Conservation (phyloP, 179 eudicot species). For the Actinidia chinensis region DNA sequence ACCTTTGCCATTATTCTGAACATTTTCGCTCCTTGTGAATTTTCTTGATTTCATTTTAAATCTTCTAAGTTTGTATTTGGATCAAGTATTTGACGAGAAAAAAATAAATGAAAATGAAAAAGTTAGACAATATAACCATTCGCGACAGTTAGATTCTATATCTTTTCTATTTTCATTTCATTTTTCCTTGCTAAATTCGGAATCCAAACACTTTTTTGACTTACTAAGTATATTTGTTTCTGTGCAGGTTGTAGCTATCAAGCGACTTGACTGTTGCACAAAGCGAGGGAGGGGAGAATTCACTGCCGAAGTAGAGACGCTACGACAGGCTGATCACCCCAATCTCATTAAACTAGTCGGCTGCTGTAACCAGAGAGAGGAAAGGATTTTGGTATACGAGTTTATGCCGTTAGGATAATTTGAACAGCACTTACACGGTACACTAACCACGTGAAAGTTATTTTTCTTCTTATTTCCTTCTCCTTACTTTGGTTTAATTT, state of each 20-base stretch:
- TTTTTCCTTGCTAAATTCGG: too few species aligned
- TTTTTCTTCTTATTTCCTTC: neutral
- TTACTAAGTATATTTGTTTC: conserved; percentile 14
- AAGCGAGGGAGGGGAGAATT: conserved; percentile 94
- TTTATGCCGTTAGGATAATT: conserved; percentile 92
- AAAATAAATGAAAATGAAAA: neutral
- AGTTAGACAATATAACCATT: too few species aligned
- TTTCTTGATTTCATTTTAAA: too few species aligned
- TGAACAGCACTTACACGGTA: conserved; percentile 95
- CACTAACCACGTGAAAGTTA: conserved; percentile 20
- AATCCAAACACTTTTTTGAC: too few species aligned
- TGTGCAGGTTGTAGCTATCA: conserved; percentile 89
- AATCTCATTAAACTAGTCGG: conserved; percentile 88
- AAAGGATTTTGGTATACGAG: conserved; percentile 93
- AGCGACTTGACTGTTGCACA: conserved; percentile 89
- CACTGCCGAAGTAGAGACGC: conserved; percentile 93
- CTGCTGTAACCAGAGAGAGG: conserved; percentile 90
- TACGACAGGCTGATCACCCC: conserved; percentile 80
- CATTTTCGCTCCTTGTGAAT: too few species aligned
- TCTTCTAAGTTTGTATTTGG: neutral
- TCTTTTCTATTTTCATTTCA: neutral
- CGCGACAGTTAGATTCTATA: too few species aligned
- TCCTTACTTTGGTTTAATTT: conserved; percentile 1
- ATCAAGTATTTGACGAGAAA: neutral
- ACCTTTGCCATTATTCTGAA: too few species aligned